Evolutionary conservation across 169 alveolate genomes (phyloP), one percentile per base, ranked within the genome.

Genomic region (Plasmodium billcollinsi): DNA sequence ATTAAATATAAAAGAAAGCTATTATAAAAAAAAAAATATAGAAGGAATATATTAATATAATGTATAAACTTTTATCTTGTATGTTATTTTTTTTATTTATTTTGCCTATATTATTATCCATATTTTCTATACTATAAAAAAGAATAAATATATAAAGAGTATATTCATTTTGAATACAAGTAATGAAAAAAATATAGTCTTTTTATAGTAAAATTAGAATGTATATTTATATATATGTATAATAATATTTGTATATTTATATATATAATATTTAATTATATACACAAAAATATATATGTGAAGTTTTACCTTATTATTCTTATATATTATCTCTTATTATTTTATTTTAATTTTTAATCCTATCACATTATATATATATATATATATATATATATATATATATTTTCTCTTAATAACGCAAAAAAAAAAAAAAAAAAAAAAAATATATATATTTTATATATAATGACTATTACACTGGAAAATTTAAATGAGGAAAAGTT

Each of bases 391-490:
- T 39, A 39, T 39, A 39, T 39, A 39, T 39, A 54, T 59, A 61
- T 69, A 70, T 18, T 29, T 73, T 73, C 29, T 26, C 47, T 83
- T 33, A 29, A 69, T 66, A 33, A 67, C 43, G 66, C 73, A 83
- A 69, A 39, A 29, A 67, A 56, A 76, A 49, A 80, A 54, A 54
- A 58, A 26, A 49, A 26, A 6, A 69, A 69, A 39, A 39, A 0
- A 39, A n/a, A n/a, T n/a, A n/a, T n/a, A 39, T 39, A 39, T 7
- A 39, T 39, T 39, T 39, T 61, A 83, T 54, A 83, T 14, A 69
- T 83, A 83, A 83, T 83, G 91, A 83, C 91, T 43, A 56, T 70
- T 52, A 83, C 80, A 69, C 54, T 83, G 54, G 91, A 69, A 49
- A 58, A 9, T 73, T 47, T 83, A 2, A 83, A 59, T 54, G 83